Percentiles rank a stretch among this genome's conserved stretches.
These are phyloP conservation scores for Helichrysum umbraculigerum DNA, from an alignment of 129 eudicot genomes.

Conservation along the genomic window DNA sequence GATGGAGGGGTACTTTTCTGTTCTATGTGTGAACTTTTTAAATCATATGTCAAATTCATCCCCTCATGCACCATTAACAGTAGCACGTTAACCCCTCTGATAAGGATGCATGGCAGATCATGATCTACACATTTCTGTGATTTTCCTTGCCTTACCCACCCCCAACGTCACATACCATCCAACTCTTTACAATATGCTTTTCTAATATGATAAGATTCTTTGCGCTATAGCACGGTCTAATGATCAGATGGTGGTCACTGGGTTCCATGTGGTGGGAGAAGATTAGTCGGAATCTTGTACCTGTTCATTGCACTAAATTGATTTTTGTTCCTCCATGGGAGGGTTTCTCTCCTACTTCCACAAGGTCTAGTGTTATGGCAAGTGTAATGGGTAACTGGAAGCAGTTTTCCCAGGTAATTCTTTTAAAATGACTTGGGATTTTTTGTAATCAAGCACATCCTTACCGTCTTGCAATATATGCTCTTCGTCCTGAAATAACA, in stretches of 20 bases:
- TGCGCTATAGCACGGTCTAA: slow-evolving; percentile 61
- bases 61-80: neutral
- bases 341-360: too few relatives aligned
- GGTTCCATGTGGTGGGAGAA: slow-evolving; percentile 99
- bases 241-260: slow-evolving; percentile 98
- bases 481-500: neutral
- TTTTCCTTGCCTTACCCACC: neutral
- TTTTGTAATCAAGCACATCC: slow-evolving; percentile 6
- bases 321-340: too few relatives aligned
- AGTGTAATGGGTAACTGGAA: too few relatives aligned
- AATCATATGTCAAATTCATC: neutral
- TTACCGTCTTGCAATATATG: slow-evolving; percentile 7
- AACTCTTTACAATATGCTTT: neutral
- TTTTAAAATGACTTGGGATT: neutral
- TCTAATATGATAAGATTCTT: neutral
- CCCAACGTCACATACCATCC: neutral
- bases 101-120: neutral
- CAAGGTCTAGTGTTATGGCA: too few relatives aligned
- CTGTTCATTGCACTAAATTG: slow-evolving; percentile 98
- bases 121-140: neutral
- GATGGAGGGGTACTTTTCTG: slow-evolving; percentile 85
- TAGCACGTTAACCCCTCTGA: neutral
- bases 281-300: slow-evolving; percentile 80
- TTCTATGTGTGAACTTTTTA: neutral
- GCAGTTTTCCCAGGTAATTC: too few relatives aligned